Evolutionary conservation across 176 grass and related monocot species (phyloP), one percentile per base, ranked within the genome.

Genomic region (Cymbopogon citratus): DNA sequence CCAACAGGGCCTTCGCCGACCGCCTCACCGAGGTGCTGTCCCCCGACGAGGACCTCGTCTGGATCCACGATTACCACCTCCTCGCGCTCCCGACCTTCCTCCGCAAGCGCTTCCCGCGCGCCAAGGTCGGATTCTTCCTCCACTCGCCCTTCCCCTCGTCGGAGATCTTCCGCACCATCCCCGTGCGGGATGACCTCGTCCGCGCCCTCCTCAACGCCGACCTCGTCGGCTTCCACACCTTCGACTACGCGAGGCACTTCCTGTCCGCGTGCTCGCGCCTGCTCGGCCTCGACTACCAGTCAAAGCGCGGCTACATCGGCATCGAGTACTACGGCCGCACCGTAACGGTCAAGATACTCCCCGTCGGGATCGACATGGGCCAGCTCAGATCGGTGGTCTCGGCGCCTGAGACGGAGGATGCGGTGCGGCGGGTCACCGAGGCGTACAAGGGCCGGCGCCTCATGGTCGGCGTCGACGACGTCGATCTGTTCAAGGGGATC

Each of bases 61-160:
- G 94, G 94, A 88, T 97, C 85, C 94, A 97, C 54, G 94, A 97
- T 36, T 97, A 97, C 83, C 94, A 97, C 87, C 91, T 97, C 62
- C 87, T 97, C 7, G 91, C 89, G 45, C 83, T 98, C 18, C 95
- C 95, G 19, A 94, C 95, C 80, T 98, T 94, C 80, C 92, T 98
- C 44, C 92, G 95, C 67, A 92, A 92, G 82, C 88, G 95, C 15
- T 98, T 89, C 81, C 92, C 88, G 19, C 84, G 92, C 29, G 88
- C 87, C 33, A 88, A 85, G 87, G 78, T 98, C 41, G 95, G 95
- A 0, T 98, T 98, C 78, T 98, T 98, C 90, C 95, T 98, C 81
- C 95, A 98, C 80, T 94, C 95, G 1, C 95, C 95, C 14, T 98
- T 98, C 85, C 95, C 95, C 15, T 94, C 95, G 0, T 94, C 95